A percentile compares a stretch with the other conserved stretches of the same genome.
These are phyloP conservation scores for Blumeria hordei DNA, from an alignment of 2,329 filamentous ascomycete genomes.

Conservation along the genomic window DNA sequence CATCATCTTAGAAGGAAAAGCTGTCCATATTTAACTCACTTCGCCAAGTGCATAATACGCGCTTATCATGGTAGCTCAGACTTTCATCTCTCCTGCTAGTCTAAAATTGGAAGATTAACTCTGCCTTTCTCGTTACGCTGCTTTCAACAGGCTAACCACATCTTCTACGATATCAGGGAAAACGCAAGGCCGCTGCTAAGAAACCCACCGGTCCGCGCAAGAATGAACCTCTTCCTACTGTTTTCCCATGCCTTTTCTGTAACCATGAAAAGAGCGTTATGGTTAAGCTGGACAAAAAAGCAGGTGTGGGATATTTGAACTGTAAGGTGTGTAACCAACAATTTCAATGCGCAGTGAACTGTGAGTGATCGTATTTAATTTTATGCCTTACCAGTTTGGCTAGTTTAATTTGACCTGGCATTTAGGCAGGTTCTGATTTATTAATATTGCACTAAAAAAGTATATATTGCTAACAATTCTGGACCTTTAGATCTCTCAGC, in stretches of 20 bases:
- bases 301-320: slow-evolving; percentile 57
- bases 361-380: slow-evolving; percentile 24
- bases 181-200: slow-evolving; percentile 78
- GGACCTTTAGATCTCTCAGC: slow-evolving; percentile 49
- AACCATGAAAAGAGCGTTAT: slow-evolving; percentile 87
- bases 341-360: slow-evolving; percentile 84
- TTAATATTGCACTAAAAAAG: no score
- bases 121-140: no score
- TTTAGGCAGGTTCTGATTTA: no score
- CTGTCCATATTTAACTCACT: no score
- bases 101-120: no score
- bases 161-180: slow-evolving; percentile 33
- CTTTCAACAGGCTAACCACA: no score
- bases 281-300: slow-evolving; percentile 85
- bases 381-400: background rate
- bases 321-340: slow-evolving; percentile 88
- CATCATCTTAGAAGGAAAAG: no score
- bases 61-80: no score
- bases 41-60: no score
- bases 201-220: slow-evolving; percentile 67
- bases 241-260: slow-evolving; percentile 95
- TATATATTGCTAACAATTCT: slow-evolving; percentile 3
- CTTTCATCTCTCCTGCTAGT: no score
- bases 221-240: slow-evolving; percentile 49
- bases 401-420: no score